These are phyloP conservation scores for Cucurbita maxima DNA, from an alignment of 306 rosid genomes.

Conservation along the genomic window DNA sequence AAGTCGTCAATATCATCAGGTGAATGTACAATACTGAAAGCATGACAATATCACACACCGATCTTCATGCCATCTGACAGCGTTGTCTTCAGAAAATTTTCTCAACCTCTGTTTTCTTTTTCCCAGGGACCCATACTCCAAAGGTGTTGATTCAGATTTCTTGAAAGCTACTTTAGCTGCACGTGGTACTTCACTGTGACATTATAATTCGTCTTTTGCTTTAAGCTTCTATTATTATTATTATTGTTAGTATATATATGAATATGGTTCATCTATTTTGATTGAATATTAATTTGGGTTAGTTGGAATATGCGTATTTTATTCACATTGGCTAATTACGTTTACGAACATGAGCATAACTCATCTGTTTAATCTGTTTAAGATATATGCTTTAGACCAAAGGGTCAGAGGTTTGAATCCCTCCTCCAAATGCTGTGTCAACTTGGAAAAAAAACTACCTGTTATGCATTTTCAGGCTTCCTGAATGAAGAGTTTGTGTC, in stretches of 20 bases:
- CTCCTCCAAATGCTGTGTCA: background rate
- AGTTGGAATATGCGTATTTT: background rate
- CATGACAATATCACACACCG: background rate
- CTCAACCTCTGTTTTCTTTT: constrained; percentile 6
- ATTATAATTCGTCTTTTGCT: background rate
- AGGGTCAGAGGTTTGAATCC: background rate
- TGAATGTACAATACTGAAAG: too few species aligned
- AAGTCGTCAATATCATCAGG: too few species aligned
- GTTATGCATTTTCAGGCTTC: background rate
- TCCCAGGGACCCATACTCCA: constrained; percentile 76
- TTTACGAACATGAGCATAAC: background rate
- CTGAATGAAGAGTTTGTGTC: background rate
- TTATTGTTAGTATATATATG: too few species aligned
- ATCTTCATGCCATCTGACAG: background rate
- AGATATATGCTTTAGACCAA: background rate
- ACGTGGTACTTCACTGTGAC: constrained; percentile 28
- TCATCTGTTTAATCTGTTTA: background rate
- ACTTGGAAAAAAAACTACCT: background rate
- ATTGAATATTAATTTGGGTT: background rate
- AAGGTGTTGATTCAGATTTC: constrained; percentile 46
- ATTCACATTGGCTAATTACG: background rate
- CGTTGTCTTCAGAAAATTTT: background rate
- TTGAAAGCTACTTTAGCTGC: constrained; percentile 66
- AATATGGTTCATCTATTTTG: background rate
- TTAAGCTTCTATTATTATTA: background rate